Evolutionary conservation across 2,329 filamentous ascomycete genomes (phyloP), one percentile per base, ranked within the genome.

Genomic region (Chaetomiaceae sp.): DNA sequence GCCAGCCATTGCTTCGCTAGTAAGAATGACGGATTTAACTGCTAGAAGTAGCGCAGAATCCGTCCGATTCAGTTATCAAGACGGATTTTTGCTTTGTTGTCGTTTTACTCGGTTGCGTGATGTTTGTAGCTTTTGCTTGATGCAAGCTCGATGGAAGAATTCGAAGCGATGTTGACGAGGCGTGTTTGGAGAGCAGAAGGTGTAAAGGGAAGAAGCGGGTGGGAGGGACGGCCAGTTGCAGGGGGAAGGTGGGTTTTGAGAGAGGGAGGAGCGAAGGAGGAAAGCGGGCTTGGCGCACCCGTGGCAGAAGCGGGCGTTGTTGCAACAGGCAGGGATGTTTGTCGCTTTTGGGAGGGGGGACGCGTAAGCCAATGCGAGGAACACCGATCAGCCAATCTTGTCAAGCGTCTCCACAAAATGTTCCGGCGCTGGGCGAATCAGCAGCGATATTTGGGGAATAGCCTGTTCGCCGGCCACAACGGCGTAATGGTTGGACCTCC

Each of bases 301-400:
- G 23, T 13, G n/a, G 25, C 25, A 49, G 36, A 48, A 18, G 11
- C 21, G 45, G 45, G 34, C 36, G 27, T 37, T 40, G 45, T 40
- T n/a, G 21, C 30, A 50, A 21, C 38, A 43, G 30, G 40, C 47
- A 49, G 48, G 48, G 48, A 45, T 45, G 29, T 40, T 18, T 18
- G 25, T 45, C 36, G 27, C 36, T 47, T 47, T 53, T 60, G 66
- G 63, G 64, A 62, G 64, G 56, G 67, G 67, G n/a, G n/a, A 66
- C 67, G 67, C 67, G 67, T 70, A 66, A 69, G 37, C 65, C 41
- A 44, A 44, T 54, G 47, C 42, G 48, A 45, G 37, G 16, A 42
- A 13, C 41, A 46, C 32, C 32, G 42, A 16, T 21, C 42, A 34
- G 29, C 48, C 52, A 49, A 54, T 40, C 38, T 34, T 37, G 29